Evolutionary conservation across 768 basidiomycete species (phyloP).

Genomic region (Mycena floridula): DNA sequence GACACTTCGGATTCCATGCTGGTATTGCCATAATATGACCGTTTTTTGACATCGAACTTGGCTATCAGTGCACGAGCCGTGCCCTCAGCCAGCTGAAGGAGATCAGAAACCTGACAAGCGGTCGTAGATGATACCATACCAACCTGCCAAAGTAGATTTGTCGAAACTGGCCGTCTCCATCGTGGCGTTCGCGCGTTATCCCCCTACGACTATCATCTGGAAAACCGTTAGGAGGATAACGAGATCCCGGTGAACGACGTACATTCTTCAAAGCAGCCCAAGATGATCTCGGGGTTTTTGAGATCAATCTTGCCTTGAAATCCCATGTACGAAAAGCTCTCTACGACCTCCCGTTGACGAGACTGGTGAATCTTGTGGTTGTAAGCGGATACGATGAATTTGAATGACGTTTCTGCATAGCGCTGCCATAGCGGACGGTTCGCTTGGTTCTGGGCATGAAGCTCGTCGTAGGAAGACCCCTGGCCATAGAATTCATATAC

Average conservation of each 20-base stretch:
- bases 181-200: conserved; percentile 37
- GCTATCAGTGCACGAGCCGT: conserved; percentile 61
- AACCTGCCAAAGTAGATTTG: conserved; percentile 82
- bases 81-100: conserved; percentile 52
- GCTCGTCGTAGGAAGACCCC: conserved; percentile 58
- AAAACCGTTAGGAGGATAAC: conserved; percentile 14
- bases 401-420: conserved; percentile 71
- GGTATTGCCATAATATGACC: conserved; percentile 90
- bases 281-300: conserved; percentile 65
- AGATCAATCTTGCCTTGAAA: conserved; percentile 79
- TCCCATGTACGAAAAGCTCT: conserved; percentile 81
- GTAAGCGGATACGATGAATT: conserved; percentile 69
- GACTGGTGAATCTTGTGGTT: conserved; percentile 68
- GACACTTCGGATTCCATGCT: conserved; percentile 98
- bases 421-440: conserved; percentile 46
- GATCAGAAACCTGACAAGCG: background rate
- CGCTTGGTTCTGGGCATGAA: conserved; percentile 52
- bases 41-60: conserved; percentile 83
- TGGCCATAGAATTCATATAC: conserved; percentile 75
- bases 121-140: conserved; percentile 39
- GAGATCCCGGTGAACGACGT: conserved; percentile 16
- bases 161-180: conserved; percentile 62
- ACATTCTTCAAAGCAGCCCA: conserved; percentile 89
- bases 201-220: conserved; percentile 48
- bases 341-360: conserved; percentile 62